These are phyloP conservation scores for Trichoderma citrinoviride DNA, from an alignment of 2,329 filamentous ascomycete genomes.

Conservation along the genomic window DNA sequence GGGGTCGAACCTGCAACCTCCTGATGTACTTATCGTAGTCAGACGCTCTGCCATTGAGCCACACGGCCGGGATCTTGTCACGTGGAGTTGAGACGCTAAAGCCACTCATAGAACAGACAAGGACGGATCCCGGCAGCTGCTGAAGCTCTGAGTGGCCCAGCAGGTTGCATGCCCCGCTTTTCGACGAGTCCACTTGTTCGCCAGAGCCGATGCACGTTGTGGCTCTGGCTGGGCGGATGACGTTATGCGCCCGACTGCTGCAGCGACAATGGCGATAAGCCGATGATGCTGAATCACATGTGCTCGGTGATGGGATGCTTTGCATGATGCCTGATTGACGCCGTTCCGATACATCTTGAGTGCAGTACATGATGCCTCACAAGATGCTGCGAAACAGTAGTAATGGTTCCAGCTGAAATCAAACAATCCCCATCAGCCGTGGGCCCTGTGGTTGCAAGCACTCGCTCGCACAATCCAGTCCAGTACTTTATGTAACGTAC, in stretches of 20 bases:
- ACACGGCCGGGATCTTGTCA: slow-evolving; percentile 30
- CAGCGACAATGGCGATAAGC: neutral
- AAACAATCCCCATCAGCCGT: neutral
- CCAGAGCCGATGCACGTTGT: slow-evolving; percentile 19
- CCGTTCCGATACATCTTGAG: too few species aligned
- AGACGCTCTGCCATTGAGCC: slow-evolving; percentile 20
- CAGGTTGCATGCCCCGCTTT: neutral
- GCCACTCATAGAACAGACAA: neutral
- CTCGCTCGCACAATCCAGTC: neutral
- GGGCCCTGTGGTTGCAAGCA: neutral
- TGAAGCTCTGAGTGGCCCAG: neutral
- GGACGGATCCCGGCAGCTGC: neutral
- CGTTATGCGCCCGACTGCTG: slow-evolving; percentile 2
- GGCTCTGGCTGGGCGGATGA: slow-evolving; percentile 3
- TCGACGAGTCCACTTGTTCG: slow-evolving; percentile 20
- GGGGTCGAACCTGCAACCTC: slow-evolving; percentile 20
- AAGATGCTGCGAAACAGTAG: neutral
- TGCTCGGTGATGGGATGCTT: neutral
- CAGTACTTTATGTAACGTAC: slow-evolving; percentile 21
- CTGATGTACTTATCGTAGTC: slow-evolving; percentile 17
- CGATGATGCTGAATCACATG: neutral
- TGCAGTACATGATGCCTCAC: too few species aligned
- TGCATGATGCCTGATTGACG: too few species aligned
- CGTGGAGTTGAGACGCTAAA: slow-evolving; percentile 4
- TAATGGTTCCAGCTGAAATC: neutral